Evolutionary conservation across 371 early-diverging fungal species (phyloP), one percentile per base, ranked within the genome.

Genomic region (Syncephalastrum contaminatum): DNA sequence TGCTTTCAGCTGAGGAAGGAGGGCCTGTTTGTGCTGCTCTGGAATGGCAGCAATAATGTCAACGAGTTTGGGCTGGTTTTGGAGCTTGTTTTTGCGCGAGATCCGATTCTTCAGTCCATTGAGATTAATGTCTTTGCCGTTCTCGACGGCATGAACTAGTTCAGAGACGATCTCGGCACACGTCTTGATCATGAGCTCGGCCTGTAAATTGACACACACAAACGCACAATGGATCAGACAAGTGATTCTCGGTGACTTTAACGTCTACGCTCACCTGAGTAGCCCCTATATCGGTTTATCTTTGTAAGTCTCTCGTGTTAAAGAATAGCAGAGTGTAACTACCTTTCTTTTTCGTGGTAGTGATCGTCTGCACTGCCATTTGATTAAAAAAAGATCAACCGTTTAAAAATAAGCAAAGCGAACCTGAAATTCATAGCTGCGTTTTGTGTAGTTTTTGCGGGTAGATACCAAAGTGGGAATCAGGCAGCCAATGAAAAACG

Each of bases 41-140:
- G 99, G 99, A 57, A 99, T 97, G 19, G 96, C 96, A 10, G 98
- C 92, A 54, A 99, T 96, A 50, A 99, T 99, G 70, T 99, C 99
- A n/a, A 97, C 96, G 15, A 99, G 84, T 55, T 93, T 90, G 4
- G 99, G 99, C 67, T 93, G 95, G 46, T 88, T 83, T 46, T 80
- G 79, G 12, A 97, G 79, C 63, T 88, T 91, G 75, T 94, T 86
- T 58, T 83, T 81, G 25, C 89, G 79, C 13, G 96, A 76, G 46
- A 90, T 79, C 53, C 83, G 83, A 51, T 83, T 79, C 60, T 91
- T 93, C 14, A 98, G 65, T 15, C 84, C 92, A 64, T 94, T 96
- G 46, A 98, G 80, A 67, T 96, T 97, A 58, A 94, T 85, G 44
- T 91, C 88, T 60, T 86, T 87, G 50, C 87, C 85, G 1, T 77